Percentiles rank a stretch among this genome's conserved stretches.
Evolutionary conservation across 2,329 filamentous ascomycete genomes (phyloP).

Genomic region (Penicillium sp.): DNA sequence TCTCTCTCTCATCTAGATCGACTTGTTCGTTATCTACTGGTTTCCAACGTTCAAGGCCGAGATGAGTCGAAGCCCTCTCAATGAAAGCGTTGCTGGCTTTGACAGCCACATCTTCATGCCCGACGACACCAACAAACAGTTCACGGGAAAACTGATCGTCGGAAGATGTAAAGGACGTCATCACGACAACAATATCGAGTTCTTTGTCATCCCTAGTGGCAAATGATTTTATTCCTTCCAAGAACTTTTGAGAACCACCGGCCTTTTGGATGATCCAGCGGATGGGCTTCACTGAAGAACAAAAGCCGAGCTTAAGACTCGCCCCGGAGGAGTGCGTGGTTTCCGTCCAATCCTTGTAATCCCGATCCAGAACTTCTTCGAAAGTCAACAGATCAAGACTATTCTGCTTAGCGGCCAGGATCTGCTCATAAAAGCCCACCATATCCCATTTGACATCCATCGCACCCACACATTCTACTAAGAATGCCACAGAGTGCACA

Average conservation of each 20-base stretch:
- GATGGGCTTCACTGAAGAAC: slow-evolving; percentile 61
- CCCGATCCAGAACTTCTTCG: slow-evolving; percentile 62
- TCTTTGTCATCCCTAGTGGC: slow-evolving; percentile 47
- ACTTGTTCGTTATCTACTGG: slow-evolving; percentile 29
- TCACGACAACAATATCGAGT: slow-evolving; percentile 61
- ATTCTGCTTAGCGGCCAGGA: slow-evolving; percentile 60
- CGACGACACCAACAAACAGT: slow-evolving; percentile 55
- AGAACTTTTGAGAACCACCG: slow-evolving; percentile 37
- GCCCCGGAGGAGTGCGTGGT: slow-evolving; percentile 31
- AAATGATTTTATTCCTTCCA: slow-evolving; percentile 50
- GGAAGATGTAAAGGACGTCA: slow-evolving; percentile 59
- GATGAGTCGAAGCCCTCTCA: slow-evolving; percentile 46
- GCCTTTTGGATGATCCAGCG: slow-evolving; percentile 59
- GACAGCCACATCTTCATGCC: slow-evolving; percentile 32
- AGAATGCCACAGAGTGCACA: slow-evolving; percentile 54
- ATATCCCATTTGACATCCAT: slow-evolving; percentile 48
- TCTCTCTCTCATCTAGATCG: slow-evolving; percentile 18
- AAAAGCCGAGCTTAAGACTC: slow-evolving; percentile 58
- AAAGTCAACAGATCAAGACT: slow-evolving; percentile 57
- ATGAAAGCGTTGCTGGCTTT: slow-evolving; percentile 52
- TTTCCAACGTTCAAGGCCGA: slow-evolving; percentile 46
- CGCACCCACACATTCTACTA: slow-evolving; percentile 55
- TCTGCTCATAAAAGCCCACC: slow-evolving; percentile 54
- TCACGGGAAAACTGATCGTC: slow-evolving; percentile 55
- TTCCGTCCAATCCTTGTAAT: slow-evolving; percentile 67